Conservation (phyloP, 2,329 filamentous ascomycete species). For the Lanzia echinophila region DNA sequence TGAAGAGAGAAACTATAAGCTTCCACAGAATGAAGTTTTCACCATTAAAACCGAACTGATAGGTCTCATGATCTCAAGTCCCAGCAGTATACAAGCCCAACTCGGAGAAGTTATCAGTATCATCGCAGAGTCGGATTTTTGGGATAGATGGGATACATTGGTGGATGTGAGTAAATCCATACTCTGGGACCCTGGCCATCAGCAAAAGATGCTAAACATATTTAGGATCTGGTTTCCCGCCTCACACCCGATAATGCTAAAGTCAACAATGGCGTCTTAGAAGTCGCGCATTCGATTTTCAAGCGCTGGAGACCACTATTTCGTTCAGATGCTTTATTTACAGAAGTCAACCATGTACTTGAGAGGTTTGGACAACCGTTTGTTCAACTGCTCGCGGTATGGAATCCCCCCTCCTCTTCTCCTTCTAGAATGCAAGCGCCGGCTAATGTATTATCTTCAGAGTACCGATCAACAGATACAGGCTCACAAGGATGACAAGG, state of each 20-base stretch:
- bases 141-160: slow-evolving; percentile 91
- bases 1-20: slow-evolving; percentile 89
- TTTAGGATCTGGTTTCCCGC: slow-evolving; percentile 76
- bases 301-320: slow-evolving; percentile 92
- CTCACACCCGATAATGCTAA: slow-evolving; percentile 75
- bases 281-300: slow-evolving; percentile 98
- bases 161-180: slow-evolving; percentile 56
- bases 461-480: slow-evolving; percentile 66
- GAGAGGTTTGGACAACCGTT: slow-evolving; percentile 78
- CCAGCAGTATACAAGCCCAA: slow-evolving; percentile 81
- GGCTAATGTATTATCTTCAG: slow-evolving; percentile 31
- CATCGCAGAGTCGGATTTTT: slow-evolving; percentile 98
- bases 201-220: slow-evolving; percentile 13
- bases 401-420: too few species aligned
- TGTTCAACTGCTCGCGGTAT: slow-evolving; percentile 68
- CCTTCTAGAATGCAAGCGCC: slow-evolving; percentile 1
- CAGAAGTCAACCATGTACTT: slow-evolving; percentile 94
- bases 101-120: slow-evolving; percentile 94
- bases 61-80: slow-evolving; percentile 91
- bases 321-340: slow-evolving; percentile 85
- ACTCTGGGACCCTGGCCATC: background rate
- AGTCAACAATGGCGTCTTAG: slow-evolving; percentile 87
- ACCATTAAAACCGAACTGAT: slow-evolving; percentile 95
- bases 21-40: slow-evolving; percentile 72
- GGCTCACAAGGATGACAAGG: slow-evolving; percentile 68